Evolutionary conservation across 2,329 filamentous ascomycete genomes (phyloP).

Genomic region (Talaromyces sp.): DNA sequence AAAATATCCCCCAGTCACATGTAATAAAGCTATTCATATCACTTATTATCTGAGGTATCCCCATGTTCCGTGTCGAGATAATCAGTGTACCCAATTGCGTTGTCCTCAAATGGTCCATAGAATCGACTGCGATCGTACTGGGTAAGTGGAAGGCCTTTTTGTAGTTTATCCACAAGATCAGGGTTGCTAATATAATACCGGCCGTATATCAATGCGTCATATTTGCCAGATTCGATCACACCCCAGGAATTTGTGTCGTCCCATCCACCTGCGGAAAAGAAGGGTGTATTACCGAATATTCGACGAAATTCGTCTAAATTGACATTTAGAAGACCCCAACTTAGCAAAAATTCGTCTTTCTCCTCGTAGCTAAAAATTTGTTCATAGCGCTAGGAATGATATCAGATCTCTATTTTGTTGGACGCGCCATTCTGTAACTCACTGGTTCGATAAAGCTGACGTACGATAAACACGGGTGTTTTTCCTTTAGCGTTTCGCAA

Average conservation of each 20-base stretch:
- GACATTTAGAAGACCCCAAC: slow-evolving; percentile 44
- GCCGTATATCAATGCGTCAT: slow-evolving; percentile 46
- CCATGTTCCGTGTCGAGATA: slow-evolving; percentile 16
- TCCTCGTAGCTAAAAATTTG: slow-evolving; percentile 47
- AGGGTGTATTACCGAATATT: slow-evolving; percentile 50
- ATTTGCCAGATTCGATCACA: slow-evolving; percentile 43
- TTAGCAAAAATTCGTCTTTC: slow-evolving; percentile 46
- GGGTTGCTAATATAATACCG: slow-evolving; percentile 48
- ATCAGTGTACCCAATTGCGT: slow-evolving; percentile 25
- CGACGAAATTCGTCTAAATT: slow-evolving; percentile 45
- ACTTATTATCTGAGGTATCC: neutral
- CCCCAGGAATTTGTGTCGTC: slow-evolving; percentile 48
- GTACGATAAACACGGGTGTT: slow-evolving; percentile 44
- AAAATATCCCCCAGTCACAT: too few relatives aligned
- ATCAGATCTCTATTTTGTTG: neutral
- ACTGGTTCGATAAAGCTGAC: slow-evolving; percentile 53
- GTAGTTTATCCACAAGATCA: slow-evolving; percentile 43
- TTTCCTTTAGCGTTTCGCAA: slow-evolving; percentile 44
- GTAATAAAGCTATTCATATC: too few relatives aligned
- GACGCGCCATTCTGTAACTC: slow-evolving; percentile 4
- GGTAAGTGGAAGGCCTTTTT: slow-evolving; percentile 35
- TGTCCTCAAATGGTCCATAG: slow-evolving; percentile 37
- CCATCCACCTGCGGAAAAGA: slow-evolving; percentile 54
- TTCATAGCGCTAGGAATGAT: slow-evolving; percentile 38
- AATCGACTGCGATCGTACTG: slow-evolving; percentile 43